Conservation (phyloP, 2,329 filamentous ascomycete species). For the Fusarium oxysporum region DNA sequence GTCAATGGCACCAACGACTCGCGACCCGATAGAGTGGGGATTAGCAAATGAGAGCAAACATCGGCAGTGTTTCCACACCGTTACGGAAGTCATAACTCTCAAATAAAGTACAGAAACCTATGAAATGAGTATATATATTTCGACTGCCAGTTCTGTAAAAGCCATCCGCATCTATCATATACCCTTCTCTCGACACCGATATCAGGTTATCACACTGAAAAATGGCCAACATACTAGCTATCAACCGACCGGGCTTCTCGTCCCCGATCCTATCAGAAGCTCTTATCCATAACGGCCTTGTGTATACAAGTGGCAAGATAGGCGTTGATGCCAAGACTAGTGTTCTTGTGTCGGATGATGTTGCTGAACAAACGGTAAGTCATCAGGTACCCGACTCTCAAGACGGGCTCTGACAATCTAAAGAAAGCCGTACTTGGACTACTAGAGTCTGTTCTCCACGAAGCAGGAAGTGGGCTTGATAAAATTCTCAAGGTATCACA, state of each 20-base stretch:
- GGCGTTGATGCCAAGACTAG: background rate
- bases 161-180: background rate
- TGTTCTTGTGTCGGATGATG: background rate
- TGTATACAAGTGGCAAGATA: background rate
- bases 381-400: background rate
- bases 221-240: background rate
- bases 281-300: background rate
- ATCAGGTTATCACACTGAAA: background rate
- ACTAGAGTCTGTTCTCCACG: background rate
- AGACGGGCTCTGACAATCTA: rapidly evolving
- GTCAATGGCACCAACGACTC: background rate
- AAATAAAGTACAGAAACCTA: background rate
- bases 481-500: background rate
- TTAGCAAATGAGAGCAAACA: background rate
- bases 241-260: background rate
- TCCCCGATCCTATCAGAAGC: background rate
- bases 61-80: background rate
- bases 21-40: background rate
- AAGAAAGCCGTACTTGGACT: background rate
- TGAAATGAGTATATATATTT: background rate
- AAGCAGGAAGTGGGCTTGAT: background rate
- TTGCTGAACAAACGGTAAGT: background rate
- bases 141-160: background rate
- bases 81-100: background rate
- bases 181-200: background rate